phyloP scores from a whole-genome alignment of 805 yeast species.

The Candida railenensis region DNA sequence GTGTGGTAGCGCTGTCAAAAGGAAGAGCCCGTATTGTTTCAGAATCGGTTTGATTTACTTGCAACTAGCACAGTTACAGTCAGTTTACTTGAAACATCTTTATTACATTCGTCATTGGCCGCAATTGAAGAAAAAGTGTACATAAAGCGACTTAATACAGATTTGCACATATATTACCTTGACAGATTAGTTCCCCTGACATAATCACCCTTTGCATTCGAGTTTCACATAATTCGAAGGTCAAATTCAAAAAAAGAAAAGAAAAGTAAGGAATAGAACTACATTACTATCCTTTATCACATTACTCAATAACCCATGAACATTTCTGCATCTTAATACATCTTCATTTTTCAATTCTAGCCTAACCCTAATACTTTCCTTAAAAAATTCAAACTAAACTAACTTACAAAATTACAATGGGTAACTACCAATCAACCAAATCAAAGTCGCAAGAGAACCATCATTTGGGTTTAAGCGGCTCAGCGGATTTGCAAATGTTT shows the following conservation, averaged over 20 bases:
- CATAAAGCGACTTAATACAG: background rate
- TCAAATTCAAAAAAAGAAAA: background rate
- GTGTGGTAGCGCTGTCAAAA: background rate
- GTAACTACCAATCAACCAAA: background rate
- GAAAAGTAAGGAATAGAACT: constrained; percentile 1
- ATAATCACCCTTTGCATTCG: too few relatives aligned
- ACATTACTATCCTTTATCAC: background rate
- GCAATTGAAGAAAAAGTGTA: background rate
- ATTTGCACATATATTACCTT: background rate
- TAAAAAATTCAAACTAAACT: background rate
- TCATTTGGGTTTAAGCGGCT: background rate
- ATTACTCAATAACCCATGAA: background rate
- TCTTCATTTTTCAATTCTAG: background rate
- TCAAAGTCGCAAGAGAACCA: constrained; percentile 1
- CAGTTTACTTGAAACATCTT: background rate
- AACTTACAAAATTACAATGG: background rate
- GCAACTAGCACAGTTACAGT: background rate
- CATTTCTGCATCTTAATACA: background rate
- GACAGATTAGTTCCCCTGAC: background rate
- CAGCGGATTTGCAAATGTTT: background rate
- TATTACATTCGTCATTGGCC: background rate
- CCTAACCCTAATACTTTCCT: background rate
- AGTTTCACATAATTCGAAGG: background rate
- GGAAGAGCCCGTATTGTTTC: background rate
- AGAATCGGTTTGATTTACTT: background rate